Conservation (phyloP, 495 filamentous ascomycete genomes). For the Trichoderma asperelloides region DNA sequence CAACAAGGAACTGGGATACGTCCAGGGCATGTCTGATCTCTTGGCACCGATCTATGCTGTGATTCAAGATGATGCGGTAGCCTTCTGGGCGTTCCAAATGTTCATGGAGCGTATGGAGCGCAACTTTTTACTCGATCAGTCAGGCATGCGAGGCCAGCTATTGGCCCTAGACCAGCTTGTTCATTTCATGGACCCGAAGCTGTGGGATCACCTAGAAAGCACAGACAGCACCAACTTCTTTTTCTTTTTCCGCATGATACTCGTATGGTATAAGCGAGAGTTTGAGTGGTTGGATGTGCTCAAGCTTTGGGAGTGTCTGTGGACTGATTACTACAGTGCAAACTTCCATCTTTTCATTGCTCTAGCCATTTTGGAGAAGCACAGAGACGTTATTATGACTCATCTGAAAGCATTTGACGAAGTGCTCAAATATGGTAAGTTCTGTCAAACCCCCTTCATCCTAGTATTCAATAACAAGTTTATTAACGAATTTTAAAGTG, state of each 20-base stretch:
- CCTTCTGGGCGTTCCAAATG: slow-evolving; percentile 91
- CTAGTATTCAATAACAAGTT: background rate
- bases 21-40: slow-evolving; percentile 97
- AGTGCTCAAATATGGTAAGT: slow-evolving; percentile 87
- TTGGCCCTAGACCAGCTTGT: slow-evolving; percentile 86
- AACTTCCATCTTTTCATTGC: slow-evolving; percentile 94
- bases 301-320: slow-evolving; percentile 83
- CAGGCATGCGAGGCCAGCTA: slow-evolving; percentile 87
- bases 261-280: slow-evolving; percentile 98
- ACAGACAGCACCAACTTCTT: slow-evolving; percentile 98
- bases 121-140: slow-evolving; percentile 95
- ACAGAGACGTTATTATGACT: slow-evolving; percentile 86
- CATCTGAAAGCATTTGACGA: slow-evolving; percentile 95
- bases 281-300: slow-evolving; percentile 83
- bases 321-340: slow-evolving; percentile 84
- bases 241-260: slow-evolving; percentile 97
- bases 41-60: slow-evolving; percentile 94
- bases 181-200: slow-evolving; percentile 89
- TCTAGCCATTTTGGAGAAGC: slow-evolving; percentile 90
- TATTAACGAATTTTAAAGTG: slow-evolving; percentile 40
- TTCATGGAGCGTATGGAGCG: slow-evolving; percentile 98
- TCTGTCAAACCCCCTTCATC: slow-evolving; percentile 6
- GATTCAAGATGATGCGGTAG: slow-evolving; percentile 90
- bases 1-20: slow-evolving; percentile 86
- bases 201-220: slow-evolving; percentile 80